Percentiles rank a stretch among this genome's conserved stretches.
phyloP scores from a whole-genome alignment of 2,329 filamentous ascomycete genomes.

The Zymoseptoria pseudotritici region DNA sequence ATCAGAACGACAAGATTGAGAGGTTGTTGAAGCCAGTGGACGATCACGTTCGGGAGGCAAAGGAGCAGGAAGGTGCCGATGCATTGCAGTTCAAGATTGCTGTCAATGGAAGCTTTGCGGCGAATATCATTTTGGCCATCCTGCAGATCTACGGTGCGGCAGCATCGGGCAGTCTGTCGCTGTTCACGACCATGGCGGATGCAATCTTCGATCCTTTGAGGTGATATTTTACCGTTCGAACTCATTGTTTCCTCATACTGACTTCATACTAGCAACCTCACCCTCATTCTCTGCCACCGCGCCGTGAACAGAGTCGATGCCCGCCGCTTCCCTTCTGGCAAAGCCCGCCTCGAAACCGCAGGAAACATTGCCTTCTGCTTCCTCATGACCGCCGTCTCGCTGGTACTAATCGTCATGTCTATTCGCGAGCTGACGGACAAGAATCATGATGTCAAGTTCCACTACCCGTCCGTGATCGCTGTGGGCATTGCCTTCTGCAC shows the following conservation, averaged over 20 bases:
- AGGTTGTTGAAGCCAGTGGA: slow-evolving; percentile 86
- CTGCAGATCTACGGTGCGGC: slow-evolving; percentile 87
- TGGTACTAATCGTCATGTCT: slow-evolving; percentile 88
- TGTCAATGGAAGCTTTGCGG: slow-evolving; percentile 61
- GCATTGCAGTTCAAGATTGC: slow-evolving; percentile 68
- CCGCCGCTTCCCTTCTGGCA: slow-evolving; percentile 80
- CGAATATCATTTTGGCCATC: slow-evolving; percentile 69
- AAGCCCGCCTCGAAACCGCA: slow-evolving; percentile 87
- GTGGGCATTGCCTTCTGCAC: slow-evolving; percentile 77
- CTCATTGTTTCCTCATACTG: not conserved
- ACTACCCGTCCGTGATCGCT: slow-evolving; percentile 76
- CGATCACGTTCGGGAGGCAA: slow-evolving; percentile 76
- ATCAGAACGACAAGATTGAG: slow-evolving; percentile 90
- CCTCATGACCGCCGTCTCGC: slow-evolving; percentile 85
- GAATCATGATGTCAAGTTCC: slow-evolving; percentile 55
- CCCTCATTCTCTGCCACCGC: slow-evolving; percentile 76
- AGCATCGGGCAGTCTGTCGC: slow-evolving; percentile 79
- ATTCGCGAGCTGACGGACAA: slow-evolving; percentile 57
- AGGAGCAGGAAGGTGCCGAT: slow-evolving; percentile 72
- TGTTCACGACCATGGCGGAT: slow-evolving; percentile 97
- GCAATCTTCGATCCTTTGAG: slow-evolving; percentile 70
- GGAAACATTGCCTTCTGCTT: slow-evolving; percentile 97
- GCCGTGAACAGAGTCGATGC: slow-evolving; percentile 83
- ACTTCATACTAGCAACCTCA: slow-evolving; percentile 67
- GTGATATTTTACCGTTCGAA: slow-evolving; percentile 1